Conservation (phyloP, 495 filamentous ascomycete species). For the Penicillium roqueforti region DNA sequence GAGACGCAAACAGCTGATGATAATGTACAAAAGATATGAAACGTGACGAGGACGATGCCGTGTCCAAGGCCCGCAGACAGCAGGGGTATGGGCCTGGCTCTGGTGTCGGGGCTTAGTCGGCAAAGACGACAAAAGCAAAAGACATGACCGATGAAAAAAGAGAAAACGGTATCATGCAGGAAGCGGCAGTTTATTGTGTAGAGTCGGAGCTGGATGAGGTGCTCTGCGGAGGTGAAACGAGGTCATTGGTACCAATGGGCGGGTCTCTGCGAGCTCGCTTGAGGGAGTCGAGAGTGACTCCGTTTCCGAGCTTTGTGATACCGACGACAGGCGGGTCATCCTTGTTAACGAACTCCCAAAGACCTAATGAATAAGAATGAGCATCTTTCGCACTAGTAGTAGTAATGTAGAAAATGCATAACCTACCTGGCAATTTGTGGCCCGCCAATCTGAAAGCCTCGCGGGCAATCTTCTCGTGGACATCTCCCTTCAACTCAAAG, state of each 20-base stretch:
- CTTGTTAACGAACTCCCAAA: conserved; percentile 91
- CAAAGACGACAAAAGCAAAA: conserved; percentile 9
- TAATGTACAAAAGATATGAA: conserved; percentile 45
- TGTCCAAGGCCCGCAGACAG: conserved; percentile 44
- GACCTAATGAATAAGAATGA: conserved; percentile 51
- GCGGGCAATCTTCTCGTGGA: conserved; percentile 90
- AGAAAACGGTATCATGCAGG: conserved; percentile 8
- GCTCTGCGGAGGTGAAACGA: conserved; percentile 32
- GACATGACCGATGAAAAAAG: conserved; percentile 12
- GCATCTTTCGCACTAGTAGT: conserved; percentile 13
- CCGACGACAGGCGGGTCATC: conserved; percentile 90
- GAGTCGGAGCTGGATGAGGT: conserved; percentile 37
- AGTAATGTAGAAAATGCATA: neutral
- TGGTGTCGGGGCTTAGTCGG: conserved; percentile 50
- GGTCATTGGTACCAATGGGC: conserved; percentile 42
- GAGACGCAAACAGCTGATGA: conserved; percentile 36
- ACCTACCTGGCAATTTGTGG: conserved; percentile 89
- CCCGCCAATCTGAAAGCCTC: conserved; percentile 94
- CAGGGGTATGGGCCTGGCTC: conserved; percentile 59
- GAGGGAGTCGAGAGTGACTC: conserved; percentile 74
- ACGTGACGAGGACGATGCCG: conserved; percentile 34
- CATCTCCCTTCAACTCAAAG: conserved; percentile 83
- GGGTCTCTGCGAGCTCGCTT: conserved; percentile 69
- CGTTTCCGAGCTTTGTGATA: conserved; percentile 80
- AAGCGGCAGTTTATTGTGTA: conserved; percentile 34